These are phyloP conservation scores for Dictyostelium firmibasis DNA, from an alignment of 78 protist species.

Conservation along the genomic window DNA sequence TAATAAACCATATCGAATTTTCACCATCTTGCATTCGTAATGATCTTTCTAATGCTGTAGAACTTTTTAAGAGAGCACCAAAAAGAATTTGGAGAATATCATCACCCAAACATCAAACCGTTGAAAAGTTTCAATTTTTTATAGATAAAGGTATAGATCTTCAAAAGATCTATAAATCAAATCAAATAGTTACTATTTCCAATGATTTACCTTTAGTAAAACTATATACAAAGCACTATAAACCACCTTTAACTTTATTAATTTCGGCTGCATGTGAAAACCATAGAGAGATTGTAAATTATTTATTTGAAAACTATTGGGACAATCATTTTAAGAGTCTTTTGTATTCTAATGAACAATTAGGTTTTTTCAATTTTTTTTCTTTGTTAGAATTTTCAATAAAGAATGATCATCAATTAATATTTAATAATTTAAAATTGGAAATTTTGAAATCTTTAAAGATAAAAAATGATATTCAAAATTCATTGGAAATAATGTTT, in stretches of 20 bases:
- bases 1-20: not conserved
- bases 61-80: not conserved
- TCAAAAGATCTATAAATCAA: not conserved
- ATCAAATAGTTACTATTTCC: not conserved
- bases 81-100: not conserved
- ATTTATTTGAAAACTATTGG: not conserved
- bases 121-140: not conserved
- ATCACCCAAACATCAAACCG: not conserved
- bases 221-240: not conserved
- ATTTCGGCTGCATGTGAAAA: not conserved
- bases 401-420: not conserved
- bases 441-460: not conserved
- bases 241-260: not conserved
- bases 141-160: not conserved
- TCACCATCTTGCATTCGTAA: not conserved
- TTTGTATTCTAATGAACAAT: not conserved
- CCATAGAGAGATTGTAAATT: not conserved
- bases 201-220: not conserved
- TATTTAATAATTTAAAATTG: not conserved
- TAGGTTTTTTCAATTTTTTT: not conserved
- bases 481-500: not conserved
- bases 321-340: not conserved
- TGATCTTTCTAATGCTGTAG: not conserved
- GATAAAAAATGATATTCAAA: not conserved
- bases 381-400: not conserved